phyloP scores from a whole-genome alignment of 805 yeast species.

The Candida awuae region DNA sequence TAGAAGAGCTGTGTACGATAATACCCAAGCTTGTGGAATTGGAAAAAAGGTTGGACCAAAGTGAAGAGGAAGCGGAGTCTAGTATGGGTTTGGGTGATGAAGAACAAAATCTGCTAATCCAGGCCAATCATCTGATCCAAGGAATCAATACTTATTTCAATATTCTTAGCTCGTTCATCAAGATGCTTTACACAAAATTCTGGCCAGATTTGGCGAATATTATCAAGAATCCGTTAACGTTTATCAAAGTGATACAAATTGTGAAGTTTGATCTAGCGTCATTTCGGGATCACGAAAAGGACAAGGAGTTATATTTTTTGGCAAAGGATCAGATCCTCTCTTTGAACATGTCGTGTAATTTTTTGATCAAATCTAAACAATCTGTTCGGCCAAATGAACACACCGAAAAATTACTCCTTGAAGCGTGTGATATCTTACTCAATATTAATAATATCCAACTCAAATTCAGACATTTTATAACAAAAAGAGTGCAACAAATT shows the following conservation, averaged over 20 bases:
- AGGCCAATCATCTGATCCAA: slow-evolving; percentile 7
- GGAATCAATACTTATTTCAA: slow-evolving; percentile 26
- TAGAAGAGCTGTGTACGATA: slow-evolving; percentile 23
- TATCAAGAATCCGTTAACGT: slow-evolving; percentile 54
- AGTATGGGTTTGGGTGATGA: background rate
- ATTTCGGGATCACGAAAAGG: background rate
- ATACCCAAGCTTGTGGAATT: slow-evolving; percentile 18
- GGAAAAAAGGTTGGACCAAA: slow-evolving; percentile 18
- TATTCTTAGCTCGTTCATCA: slow-evolving; percentile 41
- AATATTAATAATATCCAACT: slow-evolving; percentile 36
- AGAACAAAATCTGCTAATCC: slow-evolving; percentile 44
- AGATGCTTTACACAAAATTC: slow-evolving; percentile 44
- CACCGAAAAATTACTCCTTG: slow-evolving; percentile 6
- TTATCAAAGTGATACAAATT: slow-evolving; percentile 34
- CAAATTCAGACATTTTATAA: slow-evolving; percentile 44
- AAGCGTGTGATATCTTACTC: slow-evolving; percentile 41
- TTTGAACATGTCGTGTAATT: slow-evolving; percentile 61
- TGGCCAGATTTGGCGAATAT: slow-evolving; percentile 68
- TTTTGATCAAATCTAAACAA: slow-evolving; percentile 16
- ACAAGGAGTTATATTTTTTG: slow-evolving; percentile 34
- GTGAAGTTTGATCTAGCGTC: slow-evolving; percentile 1
- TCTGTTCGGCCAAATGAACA: background rate
- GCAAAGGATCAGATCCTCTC: slow-evolving; percentile 63
- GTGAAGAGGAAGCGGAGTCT: slow-evolving; percentile 20
- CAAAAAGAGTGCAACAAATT: slow-evolving; percentile 44